Evolutionary conservation across 1,284 basidiomycete species (phyloP), one percentile per base, ranked within the genome.

Genomic region (Tylopilus orsonianus): DNA sequence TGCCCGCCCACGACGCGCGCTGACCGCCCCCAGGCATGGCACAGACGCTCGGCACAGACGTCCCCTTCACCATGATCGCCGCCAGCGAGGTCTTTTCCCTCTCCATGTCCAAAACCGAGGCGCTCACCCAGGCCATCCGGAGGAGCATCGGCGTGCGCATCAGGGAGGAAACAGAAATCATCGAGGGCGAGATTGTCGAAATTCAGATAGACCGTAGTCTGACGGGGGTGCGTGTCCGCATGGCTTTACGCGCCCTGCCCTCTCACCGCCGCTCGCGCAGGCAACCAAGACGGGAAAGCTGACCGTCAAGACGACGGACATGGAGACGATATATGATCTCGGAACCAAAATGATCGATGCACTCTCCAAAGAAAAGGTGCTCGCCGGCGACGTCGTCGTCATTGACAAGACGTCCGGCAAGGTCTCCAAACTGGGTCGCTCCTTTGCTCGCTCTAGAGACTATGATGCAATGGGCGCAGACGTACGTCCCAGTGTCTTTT

Each of bases 321-420:
- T 99, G 96, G 96, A 99, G 75, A 99, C 96, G 13, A 92, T 99
- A 35, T 99, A 99, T 68, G 97, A 99, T 71, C 80, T 99, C 16
- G 97, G 97, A 8, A 94, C 88, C 50, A 99, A 99, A 78, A 99
- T 99, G 97, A 98, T 99, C 53, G 96, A 99, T 62, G 87, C 94
- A 8, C 71, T 99, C 34, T 89, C 93, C 42, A 97, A 96, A 70
- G 95, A 99, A 74, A 99, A 98, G 66, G 90, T 99, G 13, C 80
- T 94, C 3, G 96, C 96, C 0, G 96, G 97, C 24, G 96, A 99
- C 63, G 90, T 99, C 12, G 87, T 99, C 55, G 83, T 90, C 39
- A 97, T 99, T 60, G 96, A 99, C 78, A 98, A 99, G 70, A 91
- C 93, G 1, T 90, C 93, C 24, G 97, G 96, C n/a, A 93, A 94